Percentiles rank a stretch among this genome's conserved stretches.
Evolutionary conservation across 805 yeast species (phyloP).

Genomic region (Candida manassasensis): DNA sequence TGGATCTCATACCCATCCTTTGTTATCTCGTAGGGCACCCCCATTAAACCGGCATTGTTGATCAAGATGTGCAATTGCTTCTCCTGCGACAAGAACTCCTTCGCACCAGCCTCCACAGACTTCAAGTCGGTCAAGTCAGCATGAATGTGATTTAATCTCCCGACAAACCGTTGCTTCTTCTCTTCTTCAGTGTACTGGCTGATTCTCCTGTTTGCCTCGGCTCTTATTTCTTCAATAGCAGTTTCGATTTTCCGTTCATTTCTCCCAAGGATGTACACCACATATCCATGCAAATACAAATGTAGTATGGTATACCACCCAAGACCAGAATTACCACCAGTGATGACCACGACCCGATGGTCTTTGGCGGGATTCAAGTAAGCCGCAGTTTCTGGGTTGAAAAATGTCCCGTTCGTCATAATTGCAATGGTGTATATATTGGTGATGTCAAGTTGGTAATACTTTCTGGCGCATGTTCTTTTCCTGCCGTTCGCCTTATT

Average conservation of each 20-base stretch:
- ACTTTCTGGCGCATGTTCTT: too few species aligned
- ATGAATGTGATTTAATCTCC: slow-evolving; percentile 49
- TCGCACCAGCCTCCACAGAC: slow-evolving; percentile 24
- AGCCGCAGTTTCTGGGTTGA: slow-evolving; percentile 24
- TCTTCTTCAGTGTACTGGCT: slow-evolving; percentile 9
- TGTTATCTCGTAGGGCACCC: slow-evolving; percentile 29
- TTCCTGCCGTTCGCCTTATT: too few species aligned
- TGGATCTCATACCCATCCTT: slow-evolving; percentile 37
- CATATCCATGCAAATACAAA: slow-evolving; percentile 36
- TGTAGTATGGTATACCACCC: slow-evolving; percentile 39
- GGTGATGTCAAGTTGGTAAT: too few species aligned
- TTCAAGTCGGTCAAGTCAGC: slow-evolving; percentile 47
- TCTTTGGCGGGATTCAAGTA: slow-evolving; percentile 24
- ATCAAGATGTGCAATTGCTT: slow-evolving; percentile 27
- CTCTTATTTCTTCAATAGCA: slow-evolving; percentile 30
- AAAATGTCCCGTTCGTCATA: slow-evolving; percentile 13
- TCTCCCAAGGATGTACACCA: slow-evolving; percentile 35
- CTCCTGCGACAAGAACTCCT: slow-evolving; percentile 21
- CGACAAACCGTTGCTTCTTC: slow-evolving; percentile 28
- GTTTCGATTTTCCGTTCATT: slow-evolving; percentile 24
- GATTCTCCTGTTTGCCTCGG: slow-evolving; percentile 26
- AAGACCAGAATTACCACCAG: slow-evolving; percentile 40
- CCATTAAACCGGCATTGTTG: slow-evolving; percentile 42
- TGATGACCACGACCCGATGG: slow-evolving; percentile 28
- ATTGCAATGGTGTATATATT: too few species aligned